Evolutionary conservation across 1,284 basidiomycete genomes (phyloP).

Genomic region (Moesziomyces sp.): DNA sequence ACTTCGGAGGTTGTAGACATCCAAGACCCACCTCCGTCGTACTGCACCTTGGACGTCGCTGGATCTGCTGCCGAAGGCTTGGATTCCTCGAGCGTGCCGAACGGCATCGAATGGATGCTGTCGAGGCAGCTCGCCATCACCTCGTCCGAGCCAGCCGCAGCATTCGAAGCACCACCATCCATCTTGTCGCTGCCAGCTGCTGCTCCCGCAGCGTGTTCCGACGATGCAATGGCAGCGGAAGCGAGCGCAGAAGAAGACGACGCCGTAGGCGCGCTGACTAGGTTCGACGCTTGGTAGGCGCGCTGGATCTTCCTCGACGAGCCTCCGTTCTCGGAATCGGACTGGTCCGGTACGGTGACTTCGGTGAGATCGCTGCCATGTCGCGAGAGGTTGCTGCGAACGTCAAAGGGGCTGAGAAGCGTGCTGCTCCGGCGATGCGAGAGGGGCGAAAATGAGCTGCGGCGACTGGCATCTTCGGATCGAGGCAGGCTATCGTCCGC

Average conservation of each 20-base stretch:
- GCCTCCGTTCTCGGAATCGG: constrained; percentile 16
- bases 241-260: constrained; percentile 10
- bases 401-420: constrained; percentile 16
- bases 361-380: constrained; percentile 44
- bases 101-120: constrained; percentile 37
- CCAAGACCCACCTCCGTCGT: constrained; percentile 28
- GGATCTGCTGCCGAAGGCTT: constrained; percentile 5
- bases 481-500: constrained; percentile 25
- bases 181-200: neutral
- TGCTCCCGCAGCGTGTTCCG: neutral
- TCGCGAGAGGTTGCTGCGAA: constrained; percentile 21
- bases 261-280: neutral
- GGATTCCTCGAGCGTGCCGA: neutral
- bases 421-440: constrained; percentile 19
- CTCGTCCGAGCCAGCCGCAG: constrained; percentile 12
- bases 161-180: neutral
- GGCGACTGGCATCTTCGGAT: constrained; percentile 13
- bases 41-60: constrained; percentile 1
- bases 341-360: constrained; percentile 31
- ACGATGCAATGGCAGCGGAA: constrained; percentile 15
- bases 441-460: constrained; percentile 18
- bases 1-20: constrained; percentile 18
- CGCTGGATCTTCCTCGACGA: constrained; percentile 19
- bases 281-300: neutral
- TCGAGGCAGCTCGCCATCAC: constrained; percentile 40